Conservation (phyloP, 2,329 filamentous ascomycete genomes). For the Colletotrichum sp. region DNA sequence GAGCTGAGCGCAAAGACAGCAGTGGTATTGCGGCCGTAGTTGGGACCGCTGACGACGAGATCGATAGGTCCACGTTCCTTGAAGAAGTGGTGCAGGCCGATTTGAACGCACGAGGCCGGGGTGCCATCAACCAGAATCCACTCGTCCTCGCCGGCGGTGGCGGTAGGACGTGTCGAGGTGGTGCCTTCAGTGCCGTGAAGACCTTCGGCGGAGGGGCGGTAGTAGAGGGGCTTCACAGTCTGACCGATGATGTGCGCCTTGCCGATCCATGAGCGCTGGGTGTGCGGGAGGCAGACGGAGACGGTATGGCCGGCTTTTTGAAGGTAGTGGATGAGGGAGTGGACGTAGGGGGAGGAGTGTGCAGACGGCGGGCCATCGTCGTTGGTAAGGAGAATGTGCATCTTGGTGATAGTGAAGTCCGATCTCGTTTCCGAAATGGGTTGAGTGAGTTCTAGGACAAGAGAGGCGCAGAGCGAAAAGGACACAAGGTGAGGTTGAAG, state of each 20-base stretch:
- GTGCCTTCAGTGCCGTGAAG: slow-evolving; percentile 63
- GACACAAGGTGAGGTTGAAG: neutral
- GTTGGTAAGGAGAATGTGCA: slow-evolving; percentile 74
- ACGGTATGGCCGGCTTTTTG: slow-evolving; percentile 82
- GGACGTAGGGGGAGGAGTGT: slow-evolving; percentile 80
- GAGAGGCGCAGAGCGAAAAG: neutral
- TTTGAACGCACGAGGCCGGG: slow-evolving; percentile 81
- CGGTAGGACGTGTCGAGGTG: slow-evolving; percentile 60
- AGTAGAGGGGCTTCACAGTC: slow-evolving; percentile 84
- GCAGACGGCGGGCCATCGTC: slow-evolving; percentile 83
- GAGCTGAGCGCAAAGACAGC: slow-evolving; percentile 80
- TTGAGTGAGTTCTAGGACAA: neutral
- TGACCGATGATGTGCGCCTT: slow-evolving; percentile 97
- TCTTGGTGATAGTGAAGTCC: slow-evolving; percentile 31
- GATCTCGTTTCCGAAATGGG: neutral
- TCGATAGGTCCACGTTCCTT: slow-evolving; percentile 74
- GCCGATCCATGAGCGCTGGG: slow-evolving; percentile 96
- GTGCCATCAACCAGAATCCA: slow-evolving; percentile 85
- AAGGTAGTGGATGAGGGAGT: slow-evolving; percentile 73
- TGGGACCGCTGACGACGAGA: slow-evolving; percentile 79
- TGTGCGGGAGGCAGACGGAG: slow-evolving; percentile 88
- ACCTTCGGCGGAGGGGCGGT: slow-evolving; percentile 59
- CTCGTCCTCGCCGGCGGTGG: slow-evolving; percentile 65
- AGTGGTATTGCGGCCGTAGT: slow-evolving; percentile 84
- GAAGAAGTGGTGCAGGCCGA: slow-evolving; percentile 83